Evolutionary conservation across 306 rosid species (phyloP).

Genomic region (Fragaria ananassa): DNA sequence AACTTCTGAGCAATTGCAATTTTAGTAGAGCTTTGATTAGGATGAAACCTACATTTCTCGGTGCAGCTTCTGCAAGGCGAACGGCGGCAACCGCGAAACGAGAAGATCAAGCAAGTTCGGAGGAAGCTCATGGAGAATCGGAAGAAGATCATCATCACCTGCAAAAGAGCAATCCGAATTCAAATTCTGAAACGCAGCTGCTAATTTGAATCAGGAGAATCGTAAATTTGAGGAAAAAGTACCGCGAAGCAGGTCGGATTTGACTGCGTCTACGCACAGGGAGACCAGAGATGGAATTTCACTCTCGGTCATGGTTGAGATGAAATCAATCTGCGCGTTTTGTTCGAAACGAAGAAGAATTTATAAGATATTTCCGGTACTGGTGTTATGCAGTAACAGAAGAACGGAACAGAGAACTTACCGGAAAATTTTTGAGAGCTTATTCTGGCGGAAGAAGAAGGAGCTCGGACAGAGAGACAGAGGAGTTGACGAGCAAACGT

Average conservation of each 20-base stretch:
- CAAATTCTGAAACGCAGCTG: neutral
- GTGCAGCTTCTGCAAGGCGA: slow-evolving; percentile 47
- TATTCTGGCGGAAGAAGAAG: neutral
- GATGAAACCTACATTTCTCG: slow-evolving; percentile 39
- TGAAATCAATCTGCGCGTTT: neutral
- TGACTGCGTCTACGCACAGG: slow-evolving; percentile 49
- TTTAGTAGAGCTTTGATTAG: neutral
- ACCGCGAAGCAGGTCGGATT: slow-evolving; percentile 42
- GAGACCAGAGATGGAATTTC: slow-evolving; percentile 47
- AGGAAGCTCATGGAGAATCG: slow-evolving; percentile 44
- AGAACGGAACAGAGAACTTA: neutral
- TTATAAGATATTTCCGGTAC: neutral
- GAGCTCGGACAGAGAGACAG: neutral
- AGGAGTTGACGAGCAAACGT: neutral
- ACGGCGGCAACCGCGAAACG: slow-evolving; percentile 47
- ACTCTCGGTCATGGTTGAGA: neutral
- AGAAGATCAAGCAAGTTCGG: slow-evolving; percentile 43
- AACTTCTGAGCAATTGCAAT: slow-evolving; percentile 3
- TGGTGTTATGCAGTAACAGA: neutral
- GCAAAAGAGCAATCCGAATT: neutral
- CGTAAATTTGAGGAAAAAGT: neutral
- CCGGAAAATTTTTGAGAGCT: neutral
- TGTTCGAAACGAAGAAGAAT: neutral
- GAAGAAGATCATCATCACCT: slow-evolving; percentile 41
- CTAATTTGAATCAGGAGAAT: neutral